Base-by-base conservation (phyloP, 2,329 filamentous ascomycete species). In the Ophiognomonia clavigignenti-juglandacearum region DNA sequence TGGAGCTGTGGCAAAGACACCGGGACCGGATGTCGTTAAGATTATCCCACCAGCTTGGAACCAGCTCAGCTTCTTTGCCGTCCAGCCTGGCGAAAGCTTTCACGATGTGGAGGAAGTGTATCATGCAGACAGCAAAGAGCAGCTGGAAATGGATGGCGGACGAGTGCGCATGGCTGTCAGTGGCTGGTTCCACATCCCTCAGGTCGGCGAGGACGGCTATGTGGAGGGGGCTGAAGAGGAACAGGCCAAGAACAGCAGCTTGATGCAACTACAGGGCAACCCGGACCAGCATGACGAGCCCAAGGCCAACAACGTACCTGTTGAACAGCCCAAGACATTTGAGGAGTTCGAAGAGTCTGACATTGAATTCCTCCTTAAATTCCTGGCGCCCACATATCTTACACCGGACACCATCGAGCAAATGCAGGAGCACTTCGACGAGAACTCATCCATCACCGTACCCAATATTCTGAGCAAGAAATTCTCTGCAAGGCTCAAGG, bases 91-190 rank as follows among this genome's bases (percentile, higher is more conserved):
- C n/a, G 85, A 96, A 75, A 97, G 92, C 65, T 98, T 97, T 68
- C 93, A 98, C 68, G 93, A 98, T 64, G 93, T 98, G 46, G 92
- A 97, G 69, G 93, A 98, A 69, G 93, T 98, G 4, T 97, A 96
- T 68, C 82, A 87, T 63, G 76, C 81, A 59, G 73, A 70, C 54
- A 74, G 63, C 50, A 73, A 71, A 62, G 77, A 71, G 58, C 78
- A 80, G 66, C 77, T 82, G 45, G 77, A 75, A 62, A 81, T 75
- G 64, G 79, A 91, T 49, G 85, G 85, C 16, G 85, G 85, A 1
- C 80, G 88, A 39, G 82, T 96, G 40, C 84, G 93, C 56, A 97
- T 98, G 92, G 93, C 93, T 42, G 96, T 98, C 61, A 96, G 89
- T 62, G 93, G 93, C 43, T 98, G 93, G 93, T 98, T 95, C 66